Conservation (phyloP, 176 grass and related monocot species). For the Rhipidocladum racemiflorum region DNA sequence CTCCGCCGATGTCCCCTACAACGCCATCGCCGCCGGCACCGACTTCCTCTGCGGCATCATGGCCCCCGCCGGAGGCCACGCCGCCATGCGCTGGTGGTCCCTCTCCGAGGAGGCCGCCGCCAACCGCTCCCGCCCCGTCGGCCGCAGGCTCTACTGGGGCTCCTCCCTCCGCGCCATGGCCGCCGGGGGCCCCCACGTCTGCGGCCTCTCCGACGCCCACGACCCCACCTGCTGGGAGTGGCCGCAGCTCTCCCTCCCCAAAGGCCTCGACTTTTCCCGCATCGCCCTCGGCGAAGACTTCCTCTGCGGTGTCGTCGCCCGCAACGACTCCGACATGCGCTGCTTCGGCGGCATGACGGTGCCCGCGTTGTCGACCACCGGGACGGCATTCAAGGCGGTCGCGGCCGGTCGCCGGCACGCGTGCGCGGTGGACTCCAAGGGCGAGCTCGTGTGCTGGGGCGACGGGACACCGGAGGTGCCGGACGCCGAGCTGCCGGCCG, state of each 20-base stretch:
- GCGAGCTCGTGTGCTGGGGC: slow-evolving; percentile 67
- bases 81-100: slow-evolving; percentile 86
- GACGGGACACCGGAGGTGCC: slow-evolving; percentile 29
- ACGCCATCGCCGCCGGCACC: slow-evolving; percentile 64
- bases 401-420: slow-evolving; percentile 58
- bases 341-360: slow-evolving; percentile 40
- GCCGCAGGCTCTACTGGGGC: slow-evolving; percentile 62
- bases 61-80: slow-evolving; percentile 15
- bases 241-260: slow-evolving; percentile 24
- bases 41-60: slow-evolving; percentile 76
- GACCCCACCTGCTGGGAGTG: slow-evolving; percentile 68
- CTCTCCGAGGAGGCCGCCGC: slow-evolving; percentile 24
- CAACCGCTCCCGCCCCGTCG: slow-evolving; percentile 22
- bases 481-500: neutral
- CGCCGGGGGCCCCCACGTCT: slow-evolving; percentile 67
- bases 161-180: slow-evolving; percentile 39
- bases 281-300: slow-evolving; percentile 81
- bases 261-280: slow-evolving; percentile 34
- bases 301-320: slow-evolving; percentile 56
- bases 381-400: slow-evolving; percentile 2
- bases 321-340: neutral
- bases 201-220: slow-evolving; percentile 47
- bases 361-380: neutral
- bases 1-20: slow-evolving; percentile 47
- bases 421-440: slow-evolving; percentile 46